Evolutionary conservation across 1,284 basidiomycete species (phyloP).

Genomic region (Apiotrichum sp.): DNA sequence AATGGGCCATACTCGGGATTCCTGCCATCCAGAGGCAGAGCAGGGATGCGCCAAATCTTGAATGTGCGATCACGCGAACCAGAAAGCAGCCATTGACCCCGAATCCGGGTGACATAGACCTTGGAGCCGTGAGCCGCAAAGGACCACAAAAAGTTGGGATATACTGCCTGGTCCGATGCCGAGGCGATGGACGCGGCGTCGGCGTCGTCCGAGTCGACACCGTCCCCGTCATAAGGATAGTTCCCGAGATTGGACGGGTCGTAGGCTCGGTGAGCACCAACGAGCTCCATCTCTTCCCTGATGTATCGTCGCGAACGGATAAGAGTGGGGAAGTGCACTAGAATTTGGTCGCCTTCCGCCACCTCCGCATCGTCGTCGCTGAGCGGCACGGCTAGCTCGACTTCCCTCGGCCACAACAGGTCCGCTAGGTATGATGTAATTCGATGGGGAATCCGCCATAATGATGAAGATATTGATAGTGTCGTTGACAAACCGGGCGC

Average conservation of each 20-base stretch:
- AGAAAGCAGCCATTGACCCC: constrained; percentile 63
- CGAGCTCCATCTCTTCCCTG: constrained; percentile 4
- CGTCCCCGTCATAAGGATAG: background rate
- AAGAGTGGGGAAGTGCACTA: constrained; percentile 37
- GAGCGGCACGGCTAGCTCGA: background rate
- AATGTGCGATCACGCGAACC: constrained; percentile 70
- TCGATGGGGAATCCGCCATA: background rate
- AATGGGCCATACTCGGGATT: background rate
- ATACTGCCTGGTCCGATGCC: background rate
- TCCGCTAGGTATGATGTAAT: background rate
- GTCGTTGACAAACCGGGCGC: background rate
- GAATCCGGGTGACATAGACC: constrained; percentile 78
- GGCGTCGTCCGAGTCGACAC: background rate
- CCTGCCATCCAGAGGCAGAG: constrained; percentile 1
- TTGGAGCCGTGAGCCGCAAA: constrained; percentile 20
- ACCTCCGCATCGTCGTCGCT: background rate
- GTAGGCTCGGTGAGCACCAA: constrained; percentile 6
- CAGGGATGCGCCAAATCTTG: constrained; percentile 21
- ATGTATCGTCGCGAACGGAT: constrained; percentile 22
- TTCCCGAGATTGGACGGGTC: background rate
- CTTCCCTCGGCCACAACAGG: background rate
- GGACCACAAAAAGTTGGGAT: constrained; percentile 7
- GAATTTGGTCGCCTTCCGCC: constrained; percentile 6
- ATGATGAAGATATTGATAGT: background rate
- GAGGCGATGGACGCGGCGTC: too few relatives aligned